These are phyloP conservation scores for Scedosporium apiospermum DNA, from an alignment of 2,329 filamentous ascomycete species.

Conservation along the genomic window DNA sequence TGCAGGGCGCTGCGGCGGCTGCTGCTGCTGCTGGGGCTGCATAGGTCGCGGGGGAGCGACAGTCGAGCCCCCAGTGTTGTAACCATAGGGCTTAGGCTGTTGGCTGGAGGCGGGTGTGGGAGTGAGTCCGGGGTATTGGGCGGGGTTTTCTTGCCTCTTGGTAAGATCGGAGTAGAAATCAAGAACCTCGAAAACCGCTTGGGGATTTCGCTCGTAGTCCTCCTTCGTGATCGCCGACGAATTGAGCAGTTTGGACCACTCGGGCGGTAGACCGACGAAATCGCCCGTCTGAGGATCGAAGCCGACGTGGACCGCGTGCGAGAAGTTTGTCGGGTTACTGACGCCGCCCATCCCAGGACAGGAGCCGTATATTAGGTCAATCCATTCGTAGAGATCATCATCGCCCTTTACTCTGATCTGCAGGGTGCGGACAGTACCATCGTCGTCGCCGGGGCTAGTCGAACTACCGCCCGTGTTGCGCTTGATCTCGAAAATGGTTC, in stretches of 20 bases:
- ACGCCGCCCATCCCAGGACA: slow-evolving; percentile 97
- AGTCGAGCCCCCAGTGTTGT: slow-evolving; percentile 38
- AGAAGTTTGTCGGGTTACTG: slow-evolving; percentile 97
- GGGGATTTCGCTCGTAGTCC: slow-evolving; percentile 94
- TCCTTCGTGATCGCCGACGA: slow-evolving; percentile 97
- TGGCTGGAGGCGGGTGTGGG: slow-evolving; percentile 52
- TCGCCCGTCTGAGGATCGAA: slow-evolving; percentile 93
- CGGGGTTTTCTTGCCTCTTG: slow-evolving; percentile 63
- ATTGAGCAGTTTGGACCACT: slow-evolving; percentile 95
- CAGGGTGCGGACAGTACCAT: slow-evolving; percentile 71
- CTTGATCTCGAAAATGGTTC: slow-evolving; percentile 90
- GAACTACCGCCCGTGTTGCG: slow-evolving; percentile 59
- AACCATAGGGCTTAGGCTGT: slow-evolving; percentile 54
- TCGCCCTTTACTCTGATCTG: slow-evolving; percentile 92
- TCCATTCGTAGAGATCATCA: slow-evolving; percentile 97
- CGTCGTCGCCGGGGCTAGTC: slow-evolving; percentile 65
- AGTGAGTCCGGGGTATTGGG: slow-evolving; percentile 56
- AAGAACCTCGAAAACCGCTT: slow-evolving; percentile 71
- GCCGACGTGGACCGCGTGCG: slow-evolving; percentile 91
- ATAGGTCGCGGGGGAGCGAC: slow-evolving; percentile 60
- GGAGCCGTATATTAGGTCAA: slow-evolving; percentile 93
- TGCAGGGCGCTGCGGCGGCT: slow-evolving; percentile 27
- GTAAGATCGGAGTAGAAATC: slow-evolving; percentile 81
- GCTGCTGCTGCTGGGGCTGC: slow-evolving; percentile 8
- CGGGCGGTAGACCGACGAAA: slow-evolving; percentile 85